A percentile compares a stretch with the other conserved stretches of the same genome.
Conservation (phyloP, 1,284 basidiomycete genomes). For the Inonotus hispidus region DNA sequence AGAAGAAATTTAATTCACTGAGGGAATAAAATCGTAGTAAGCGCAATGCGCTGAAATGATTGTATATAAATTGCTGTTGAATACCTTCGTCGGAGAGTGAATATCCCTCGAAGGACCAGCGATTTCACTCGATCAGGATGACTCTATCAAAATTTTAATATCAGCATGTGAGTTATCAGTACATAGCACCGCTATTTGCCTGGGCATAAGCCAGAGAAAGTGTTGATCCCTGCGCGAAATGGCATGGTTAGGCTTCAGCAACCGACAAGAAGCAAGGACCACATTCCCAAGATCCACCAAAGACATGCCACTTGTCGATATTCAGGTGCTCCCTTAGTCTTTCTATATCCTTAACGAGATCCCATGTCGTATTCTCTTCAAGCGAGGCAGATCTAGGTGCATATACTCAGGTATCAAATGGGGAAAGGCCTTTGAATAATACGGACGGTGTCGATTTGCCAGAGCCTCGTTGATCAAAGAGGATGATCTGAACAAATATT, state of each 20-base stretch:
- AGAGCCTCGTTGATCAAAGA: constrained; percentile 82
- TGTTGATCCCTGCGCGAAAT: constrained; percentile 69
- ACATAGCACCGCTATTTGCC: constrained; percentile 27
- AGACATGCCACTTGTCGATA: constrained; percentile 87
- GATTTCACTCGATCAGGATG: constrained; percentile 80
- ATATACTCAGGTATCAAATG: not conserved
- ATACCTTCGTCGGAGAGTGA: constrained; percentile 75
- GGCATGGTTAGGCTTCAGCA: not conserved
- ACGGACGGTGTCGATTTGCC: constrained; percentile 81
- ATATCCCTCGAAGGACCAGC: constrained; percentile 66
- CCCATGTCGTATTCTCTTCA: constrained; percentile 92
- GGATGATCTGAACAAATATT: constrained; percentile 47
- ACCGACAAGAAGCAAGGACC: not conserved
- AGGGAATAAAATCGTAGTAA: not conserved
- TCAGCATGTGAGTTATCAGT: too few relatives aligned
- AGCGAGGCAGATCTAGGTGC: constrained; percentile 58
- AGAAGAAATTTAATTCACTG: constrained; percentile 89
- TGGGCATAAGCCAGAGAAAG: constrained; percentile 87
- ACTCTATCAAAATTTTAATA: constrained; percentile 36
- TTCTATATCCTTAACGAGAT: constrained; percentile 89
- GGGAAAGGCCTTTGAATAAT: not conserved
- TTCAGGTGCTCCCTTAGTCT: constrained; percentile 67
- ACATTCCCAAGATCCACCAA: constrained; percentile 84
- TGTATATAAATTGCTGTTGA: constrained; percentile 1
- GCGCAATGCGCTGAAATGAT: not conserved